phyloP scores from a whole-genome alignment of 345 rosid species.

The Erysimum cheiranthoides region DNA sequence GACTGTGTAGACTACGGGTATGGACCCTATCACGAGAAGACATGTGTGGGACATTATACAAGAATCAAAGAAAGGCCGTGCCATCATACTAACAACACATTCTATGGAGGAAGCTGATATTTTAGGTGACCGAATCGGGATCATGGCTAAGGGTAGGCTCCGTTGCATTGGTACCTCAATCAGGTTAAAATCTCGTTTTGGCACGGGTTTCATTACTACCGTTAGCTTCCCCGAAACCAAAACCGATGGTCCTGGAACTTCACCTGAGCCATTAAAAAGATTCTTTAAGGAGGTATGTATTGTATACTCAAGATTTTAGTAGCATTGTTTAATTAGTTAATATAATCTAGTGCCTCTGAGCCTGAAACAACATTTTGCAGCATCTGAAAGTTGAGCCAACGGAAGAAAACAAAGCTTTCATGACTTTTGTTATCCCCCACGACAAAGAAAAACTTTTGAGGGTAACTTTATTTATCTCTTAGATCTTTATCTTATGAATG shows the following conservation, averaged over 20 bases:
- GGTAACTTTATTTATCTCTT: slow-evolving; percentile 46
- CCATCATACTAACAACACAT: slow-evolving; percentile 87
- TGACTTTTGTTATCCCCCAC: slow-evolving; percentile 87
- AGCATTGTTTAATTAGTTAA: slow-evolving; percentile 7
- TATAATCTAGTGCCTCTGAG: slow-evolving; percentile 10
- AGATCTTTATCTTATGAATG: not conserved
- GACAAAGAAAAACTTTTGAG: slow-evolving; percentile 68
- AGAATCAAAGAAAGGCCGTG: slow-evolving; percentile 81
- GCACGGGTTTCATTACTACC: slow-evolving; percentile 81
- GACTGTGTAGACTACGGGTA: slow-evolving; percentile 77
- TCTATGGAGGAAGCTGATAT: slow-evolving; percentile 98
- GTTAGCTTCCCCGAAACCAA: slow-evolving; percentile 67
- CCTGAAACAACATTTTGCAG: slow-evolving; percentile 47
- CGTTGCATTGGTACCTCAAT: slow-evolving; percentile 88
- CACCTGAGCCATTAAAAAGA: slow-evolving; percentile 59
- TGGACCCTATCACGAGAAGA: slow-evolving; percentile 96
- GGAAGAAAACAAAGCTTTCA: slow-evolving; percentile 74
- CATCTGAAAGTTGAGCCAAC: slow-evolving; percentile 64
- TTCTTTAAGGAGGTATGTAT: slow-evolving; percentile 71
- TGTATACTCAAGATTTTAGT: not conserved
- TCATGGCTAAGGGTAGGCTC: slow-evolving; percentile 95
- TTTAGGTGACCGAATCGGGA: slow-evolving; percentile 86
- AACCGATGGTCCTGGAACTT: slow-evolving; percentile 29
- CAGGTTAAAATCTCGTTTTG: slow-evolving; percentile 88
- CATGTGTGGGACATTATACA: slow-evolving; percentile 96